Evolutionary conservation across 2,329 filamentous ascomycete species (phyloP), one percentile per base, ranked within the genome.

Genomic region (Annulohypoxylon truncatum): DNA sequence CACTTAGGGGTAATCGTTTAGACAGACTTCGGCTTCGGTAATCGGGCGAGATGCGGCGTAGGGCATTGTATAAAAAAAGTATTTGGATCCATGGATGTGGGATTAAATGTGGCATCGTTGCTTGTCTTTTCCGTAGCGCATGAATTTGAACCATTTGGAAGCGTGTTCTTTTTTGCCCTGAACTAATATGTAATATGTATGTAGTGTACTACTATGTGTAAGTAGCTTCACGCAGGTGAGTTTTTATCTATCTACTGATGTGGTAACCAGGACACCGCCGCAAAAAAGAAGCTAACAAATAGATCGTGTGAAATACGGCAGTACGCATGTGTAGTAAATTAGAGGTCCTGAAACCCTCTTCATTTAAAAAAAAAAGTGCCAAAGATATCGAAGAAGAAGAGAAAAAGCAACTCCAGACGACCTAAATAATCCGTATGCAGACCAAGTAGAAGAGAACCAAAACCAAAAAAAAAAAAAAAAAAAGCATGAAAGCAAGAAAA

Each of bases 1-100:
- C 48, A 40, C 2, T 24, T 6, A 4, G 24, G 40, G 18, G 12
- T 15, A 50, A 24, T 35, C 13, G 13, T 44, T 50, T 47, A 38
- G 50, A 51, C 24, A 18, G 10, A 2, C 10, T 47, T 42, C n/a
- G 47, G 64, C 18, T n/a, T n/a, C n/a, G n/a, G n/a, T n/a, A n/a
- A 44, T 18, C 9, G 15, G 58, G 31, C 5, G 24, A 28, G 53
- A 20, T 20, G 47, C 31, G 47, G 48, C 48, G 46, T 38, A 52
- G 40, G 54, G 48, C 64, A 56, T 62, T 69, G 66, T 71, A 71
- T 67, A 68, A 70, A 68, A 63, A 42, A 38, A 60, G 56, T 57
- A 63, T 51, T 54, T 58, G 63, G 63, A 60, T 57, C 60, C 50
- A 51, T 55, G 63, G 63, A 61, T 62, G 60, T 50, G 66, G 57